phyloP scores from a whole-genome alignment of 2,329 filamentous ascomycete species.

The Hirsutella minnesotensis region DNA sequence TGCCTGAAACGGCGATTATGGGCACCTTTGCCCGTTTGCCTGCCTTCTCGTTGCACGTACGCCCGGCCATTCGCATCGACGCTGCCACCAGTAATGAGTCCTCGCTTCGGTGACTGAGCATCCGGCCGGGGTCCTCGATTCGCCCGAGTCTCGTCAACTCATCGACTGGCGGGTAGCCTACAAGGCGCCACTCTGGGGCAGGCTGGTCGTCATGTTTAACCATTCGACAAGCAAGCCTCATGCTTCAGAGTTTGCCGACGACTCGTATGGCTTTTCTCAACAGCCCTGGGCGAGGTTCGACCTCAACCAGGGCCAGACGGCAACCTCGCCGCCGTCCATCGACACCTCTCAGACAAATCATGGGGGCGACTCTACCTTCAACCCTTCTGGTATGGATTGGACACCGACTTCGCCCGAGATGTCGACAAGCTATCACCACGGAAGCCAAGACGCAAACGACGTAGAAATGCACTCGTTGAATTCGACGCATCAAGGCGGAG shows the following conservation, averaged over 20 bases:
- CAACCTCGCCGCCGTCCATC: constrained; percentile 9
- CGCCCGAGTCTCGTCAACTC: constrained; percentile 22
- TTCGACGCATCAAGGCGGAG: constrained; percentile 11
- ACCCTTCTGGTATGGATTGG: constrained; percentile 26
- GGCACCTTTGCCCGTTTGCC: constrained; percentile 21
- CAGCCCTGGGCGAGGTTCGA: constrained; percentile 21
- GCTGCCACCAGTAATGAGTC: constrained; percentile 24
- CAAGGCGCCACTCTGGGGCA: constrained; percentile 14
- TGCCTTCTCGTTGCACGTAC: constrained; percentile 18
- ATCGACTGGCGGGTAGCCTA: background rate
- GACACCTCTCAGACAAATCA: constrained; percentile 13
- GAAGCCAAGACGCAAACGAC: constrained; percentile 9
- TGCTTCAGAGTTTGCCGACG: constrained; percentile 16
- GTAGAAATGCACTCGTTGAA: constrained; percentile 16
- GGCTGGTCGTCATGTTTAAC: constrained; percentile 25
- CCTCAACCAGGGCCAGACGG: constrained; percentile 9
- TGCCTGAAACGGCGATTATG: constrained; percentile 17
- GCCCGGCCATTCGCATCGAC: constrained; percentile 18
- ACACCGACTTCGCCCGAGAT: constrained; percentile 17
- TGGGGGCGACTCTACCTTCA: constrained; percentile 14
- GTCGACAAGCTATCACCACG: constrained; percentile 16
- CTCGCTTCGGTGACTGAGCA: constrained; percentile 21
- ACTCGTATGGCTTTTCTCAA: constrained; percentile 18
- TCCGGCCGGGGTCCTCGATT: constrained; percentile 25
- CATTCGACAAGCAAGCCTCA: constrained; percentile 19